A percentile compares a stretch with the other conserved stretches of the same genome.
phyloP scores from a whole-genome alignment of 2,329 filamentous ascomycete species.

The Davidsoniella neocaledoniae region DNA sequence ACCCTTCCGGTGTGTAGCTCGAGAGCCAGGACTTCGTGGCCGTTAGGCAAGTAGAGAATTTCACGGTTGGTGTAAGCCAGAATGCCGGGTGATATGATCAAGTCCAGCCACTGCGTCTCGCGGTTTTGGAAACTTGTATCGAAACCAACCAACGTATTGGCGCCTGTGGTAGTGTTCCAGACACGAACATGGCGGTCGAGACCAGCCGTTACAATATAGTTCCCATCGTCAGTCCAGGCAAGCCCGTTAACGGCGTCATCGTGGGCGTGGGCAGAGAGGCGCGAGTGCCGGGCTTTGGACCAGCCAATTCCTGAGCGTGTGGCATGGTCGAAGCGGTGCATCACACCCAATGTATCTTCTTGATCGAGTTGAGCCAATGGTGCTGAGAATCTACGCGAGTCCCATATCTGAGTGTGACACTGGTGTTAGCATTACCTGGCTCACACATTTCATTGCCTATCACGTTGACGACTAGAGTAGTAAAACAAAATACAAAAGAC shows the following conservation, averaged over 20 bases:
- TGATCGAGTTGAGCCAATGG: constrained; percentile 65
- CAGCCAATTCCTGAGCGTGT: constrained; percentile 19
- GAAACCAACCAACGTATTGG: constrained; percentile 79
- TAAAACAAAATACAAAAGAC: too few relatives aligned
- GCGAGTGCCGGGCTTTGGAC: constrained; percentile 23
- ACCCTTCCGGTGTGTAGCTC: constrained; percentile 63
- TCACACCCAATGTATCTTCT: constrained; percentile 61
- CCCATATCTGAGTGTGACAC: constrained; percentile 50
- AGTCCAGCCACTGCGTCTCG: constrained; percentile 41
- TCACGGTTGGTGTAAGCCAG: constrained; percentile 41
- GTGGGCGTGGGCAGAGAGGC: constrained; percentile 48
- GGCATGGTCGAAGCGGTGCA: constrained; percentile 24
- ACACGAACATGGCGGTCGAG: constrained; percentile 74
- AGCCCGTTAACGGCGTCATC: constrained; percentile 70
- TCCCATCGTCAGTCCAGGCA: constrained; percentile 67
- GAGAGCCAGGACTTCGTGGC: constrained; percentile 62
- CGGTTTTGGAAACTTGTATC: constrained; percentile 66
- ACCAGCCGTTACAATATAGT: constrained; percentile 60
- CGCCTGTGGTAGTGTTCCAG: constrained; percentile 66
- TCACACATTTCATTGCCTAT: background rate
- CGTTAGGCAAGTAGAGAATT: constrained; percentile 66
- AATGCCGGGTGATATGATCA: constrained; percentile 46
- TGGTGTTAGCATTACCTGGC: too few relatives aligned
- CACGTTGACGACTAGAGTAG: background rate
- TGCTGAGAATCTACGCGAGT: constrained; percentile 63